Evolutionary conservation across 257 asterid genomes (phyloP), one percentile per base, ranked within the genome.

Genomic region (Salvia miltiorrhiza): DNA sequence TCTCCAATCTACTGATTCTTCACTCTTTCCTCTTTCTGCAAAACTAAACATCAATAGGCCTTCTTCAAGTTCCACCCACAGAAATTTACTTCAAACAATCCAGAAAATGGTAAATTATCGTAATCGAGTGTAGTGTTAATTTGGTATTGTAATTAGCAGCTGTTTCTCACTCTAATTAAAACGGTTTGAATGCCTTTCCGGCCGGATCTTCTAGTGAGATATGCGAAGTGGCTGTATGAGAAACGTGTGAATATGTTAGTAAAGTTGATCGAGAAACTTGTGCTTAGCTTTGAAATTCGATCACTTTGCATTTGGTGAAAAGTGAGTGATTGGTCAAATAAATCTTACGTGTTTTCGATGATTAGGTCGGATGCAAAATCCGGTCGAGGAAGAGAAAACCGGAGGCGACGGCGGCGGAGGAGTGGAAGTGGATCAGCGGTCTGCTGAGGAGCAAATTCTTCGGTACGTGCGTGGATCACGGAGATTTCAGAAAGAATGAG

Each of bases 401-500:
- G 73, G 44, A 13, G 39, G 61, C 58, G 58, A 4, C 4, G 35
- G 35, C n/a, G n/a, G n/a, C 59, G 59, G 9, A 26, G 50, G 74
- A 60, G 79, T 62, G 62, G 26, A 85, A 86, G 53, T 89, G 96
- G 96, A 72, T 87, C 62, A 64, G 35, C 9, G 64, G 37, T 67
- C 62, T 89, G 41, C 52, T 89, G 33, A 12, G 62, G 16, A 72
- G 81, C 39, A 70, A 82, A 65, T 87, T 89, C 63, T 87, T 87
- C 61, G 86, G 64, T 17, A 14, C 78, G 30, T 89, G 96, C 58
- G 74, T 17, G 16, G 85, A 80, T 73, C 96, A 89, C 49, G 61
- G 50, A 7, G 84, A 84, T 45, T 47, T 82, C 3, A 75, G 84
- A 26, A 89, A 78, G 74, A 89, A 81, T 5, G 96, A 89, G 74